Percentiles rank a stretch among this genome's conserved stretches.
Evolutionary conservation across 2,329 filamentous ascomycete genomes (phyloP).

Genomic region (Paraconiothyrium sp.): DNA sequence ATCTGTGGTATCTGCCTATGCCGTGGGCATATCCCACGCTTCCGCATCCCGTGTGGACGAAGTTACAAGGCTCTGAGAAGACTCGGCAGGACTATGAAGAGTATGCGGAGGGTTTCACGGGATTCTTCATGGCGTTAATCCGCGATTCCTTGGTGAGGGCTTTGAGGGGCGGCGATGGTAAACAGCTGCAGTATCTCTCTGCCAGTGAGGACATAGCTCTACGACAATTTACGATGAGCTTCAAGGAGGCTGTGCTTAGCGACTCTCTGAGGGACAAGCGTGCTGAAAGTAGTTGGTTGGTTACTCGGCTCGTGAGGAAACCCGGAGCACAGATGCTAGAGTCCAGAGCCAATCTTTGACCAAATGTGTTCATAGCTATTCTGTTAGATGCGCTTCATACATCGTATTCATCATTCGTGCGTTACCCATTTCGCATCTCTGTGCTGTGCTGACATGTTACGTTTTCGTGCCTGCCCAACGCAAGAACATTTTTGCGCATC

Average conservation of each 20-base stretch:
- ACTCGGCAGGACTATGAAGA: not conserved
- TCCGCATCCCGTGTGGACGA: slow-evolving; percentile 1
- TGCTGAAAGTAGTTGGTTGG: not conserved
- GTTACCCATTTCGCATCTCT: no score
- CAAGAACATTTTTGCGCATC: not conserved
- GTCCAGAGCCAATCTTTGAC: not conserved
- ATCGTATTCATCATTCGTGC: no score
- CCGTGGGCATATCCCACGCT: not conserved
- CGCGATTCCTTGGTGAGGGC: not conserved
- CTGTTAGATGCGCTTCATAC: not conserved
- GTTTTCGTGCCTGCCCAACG: not conserved
- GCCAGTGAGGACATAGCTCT: not conserved
- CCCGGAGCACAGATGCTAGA: not conserved
- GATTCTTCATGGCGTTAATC: not conserved
- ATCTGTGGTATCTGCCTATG: slow-evolving; percentile 1
- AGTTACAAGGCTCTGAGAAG: not conserved
- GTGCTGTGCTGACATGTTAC: not conserved
- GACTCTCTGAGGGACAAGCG: not conserved
- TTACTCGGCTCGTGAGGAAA: not conserved
- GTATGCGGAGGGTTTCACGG: not conserved
- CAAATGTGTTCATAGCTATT: not conserved
- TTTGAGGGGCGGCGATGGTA: not conserved
- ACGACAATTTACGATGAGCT: not conserved
- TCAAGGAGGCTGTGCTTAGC: slow-evolving; percentile 2
- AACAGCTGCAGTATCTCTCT: not conserved